Evolutionary conservation across 192 early-diverging fungal genomes (phyloP).

Genomic region (Jimgerdemannia flammicorona): DNA sequence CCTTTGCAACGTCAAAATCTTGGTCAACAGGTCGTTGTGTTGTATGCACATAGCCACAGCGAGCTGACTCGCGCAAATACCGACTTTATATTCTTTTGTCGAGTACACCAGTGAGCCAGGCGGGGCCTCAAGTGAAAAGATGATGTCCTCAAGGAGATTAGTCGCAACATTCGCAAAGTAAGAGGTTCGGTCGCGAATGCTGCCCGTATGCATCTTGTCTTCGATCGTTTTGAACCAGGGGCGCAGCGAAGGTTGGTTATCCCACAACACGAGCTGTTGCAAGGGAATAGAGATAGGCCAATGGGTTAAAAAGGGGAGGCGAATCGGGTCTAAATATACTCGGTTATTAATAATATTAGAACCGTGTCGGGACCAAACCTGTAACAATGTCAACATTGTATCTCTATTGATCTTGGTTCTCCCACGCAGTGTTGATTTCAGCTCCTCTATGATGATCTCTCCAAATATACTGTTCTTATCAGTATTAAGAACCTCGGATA

Average conservation of each 20-base stretch:
- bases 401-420: conserved; percentile 23
- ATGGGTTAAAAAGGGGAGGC: no score
- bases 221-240: conserved; percentile 34
- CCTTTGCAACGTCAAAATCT: conserved; percentile 27
- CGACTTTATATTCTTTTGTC: conserved; percentile 36
- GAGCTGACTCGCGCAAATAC: conserved; percentile 27
- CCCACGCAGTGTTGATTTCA: conserved; percentile 22
- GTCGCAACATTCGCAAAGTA: conserved; percentile 33
- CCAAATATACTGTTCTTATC: conserved; percentile 34
- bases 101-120: conserved; percentile 26
- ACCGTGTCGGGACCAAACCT: conserved; percentile 21
- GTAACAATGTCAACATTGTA: conserved; percentile 32
- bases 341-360: neutral
- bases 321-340: neutral
- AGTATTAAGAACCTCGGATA: conserved; percentile 33
- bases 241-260: conserved; percentile 15
- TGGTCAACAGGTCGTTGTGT: conserved; percentile 12
- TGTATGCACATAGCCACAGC: conserved; percentile 26
- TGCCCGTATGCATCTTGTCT: conserved; percentile 13
- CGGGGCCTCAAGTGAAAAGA: conserved; percentile 27
- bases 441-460: conserved; percentile 42
- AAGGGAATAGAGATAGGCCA: neutral
- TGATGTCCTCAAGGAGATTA: conserved; percentile 22
- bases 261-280: conserved; percentile 35
- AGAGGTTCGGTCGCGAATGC: conserved; percentile 12